Base-by-base conservation (phyloP, 345 rosid genomes). In the Murraya koenigii region DNA sequence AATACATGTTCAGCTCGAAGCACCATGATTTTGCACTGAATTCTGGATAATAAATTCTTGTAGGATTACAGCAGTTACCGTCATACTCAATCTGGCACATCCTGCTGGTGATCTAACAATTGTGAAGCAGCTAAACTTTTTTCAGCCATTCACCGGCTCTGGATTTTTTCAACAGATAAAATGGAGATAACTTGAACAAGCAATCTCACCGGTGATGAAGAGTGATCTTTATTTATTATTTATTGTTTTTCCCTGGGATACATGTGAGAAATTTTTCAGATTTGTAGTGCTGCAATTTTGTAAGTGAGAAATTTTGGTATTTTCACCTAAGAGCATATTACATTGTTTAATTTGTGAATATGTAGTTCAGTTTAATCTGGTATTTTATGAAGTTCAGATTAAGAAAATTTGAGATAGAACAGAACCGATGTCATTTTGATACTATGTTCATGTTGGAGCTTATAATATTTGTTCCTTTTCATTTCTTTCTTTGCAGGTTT, bases 281-380 rank as follows among this genome's bases (percentile, higher is more conserved):
- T 64, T 33, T 49, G 52, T 20, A 14, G 8, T 44, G 15, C 39
- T 56, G 38, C 28, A 11, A 25, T 60, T 36, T 39, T 60, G 36
- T 39, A 55, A 15, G 54, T 1, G 33, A 56, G 52, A 60, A 70
- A 61, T 39, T 60, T 60, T 61, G 76, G 19, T 8, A 47, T 2
- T 33, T 32, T 49, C 19, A n/a, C 47, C 13, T 3, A 32, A 6
- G 15, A 38, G 9, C 58, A 30, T n/a, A 25, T 62, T 44, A 22
- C 69, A 38, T 74, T 74, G 19, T 35, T 60, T 66, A 39, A 59
- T 74, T 22, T 47, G 44, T 41, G 44, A 63, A 63, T 63, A 54
- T 55, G 64, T 69, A 15, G 1, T 35, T 33, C 10, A 47, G 36
- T 13, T 44, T n/a, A n/a, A n/a, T n/a, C n/a, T n/a, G n/a, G n/a